Evolutionary conservation across 2,329 filamentous ascomycete species (phyloP).

Genomic region (Fusarium sp.): DNA sequence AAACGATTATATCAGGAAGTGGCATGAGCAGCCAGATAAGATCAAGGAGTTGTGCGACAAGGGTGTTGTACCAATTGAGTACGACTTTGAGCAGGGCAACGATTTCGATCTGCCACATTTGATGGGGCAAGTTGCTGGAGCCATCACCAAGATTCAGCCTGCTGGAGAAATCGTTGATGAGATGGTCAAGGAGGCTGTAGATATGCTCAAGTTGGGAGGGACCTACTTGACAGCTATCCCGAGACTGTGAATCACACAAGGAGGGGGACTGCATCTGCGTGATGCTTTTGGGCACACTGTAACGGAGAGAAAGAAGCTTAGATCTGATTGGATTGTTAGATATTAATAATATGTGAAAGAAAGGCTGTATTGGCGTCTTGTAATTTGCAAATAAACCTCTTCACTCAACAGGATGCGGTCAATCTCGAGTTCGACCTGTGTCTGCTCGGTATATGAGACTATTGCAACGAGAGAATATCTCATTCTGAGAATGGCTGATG

Average conservation of each 20-base stretch:
- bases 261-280: background rate
- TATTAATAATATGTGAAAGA: background rate
- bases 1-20: constrained; percentile 84
- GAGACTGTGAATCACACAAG: constrained; percentile 54
- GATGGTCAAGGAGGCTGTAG: constrained; percentile 82
- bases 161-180: constrained; percentile 86
- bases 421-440: background rate
- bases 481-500: background rate
- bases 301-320: background rate
- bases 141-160: constrained; percentile 80
- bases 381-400: background rate
- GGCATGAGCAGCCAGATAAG: constrained; percentile 80
- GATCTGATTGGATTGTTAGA: background rate
- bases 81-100: constrained; percentile 83
- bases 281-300: background rate
- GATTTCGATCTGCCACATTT: constrained; percentile 88
- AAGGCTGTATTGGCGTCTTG: background rate
- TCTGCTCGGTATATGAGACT: background rate
- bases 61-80: constrained; percentile 82
- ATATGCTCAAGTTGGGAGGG: constrained; percentile 70
- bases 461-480: background rate
- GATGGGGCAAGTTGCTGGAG: constrained; percentile 92
- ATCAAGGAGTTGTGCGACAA: constrained; percentile 78
- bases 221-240: constrained; percentile 60
- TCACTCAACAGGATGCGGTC: background rate